phyloP scores from a whole-genome alignment of 257 asterid species.

The Salvia rosmarinus region DNA sequence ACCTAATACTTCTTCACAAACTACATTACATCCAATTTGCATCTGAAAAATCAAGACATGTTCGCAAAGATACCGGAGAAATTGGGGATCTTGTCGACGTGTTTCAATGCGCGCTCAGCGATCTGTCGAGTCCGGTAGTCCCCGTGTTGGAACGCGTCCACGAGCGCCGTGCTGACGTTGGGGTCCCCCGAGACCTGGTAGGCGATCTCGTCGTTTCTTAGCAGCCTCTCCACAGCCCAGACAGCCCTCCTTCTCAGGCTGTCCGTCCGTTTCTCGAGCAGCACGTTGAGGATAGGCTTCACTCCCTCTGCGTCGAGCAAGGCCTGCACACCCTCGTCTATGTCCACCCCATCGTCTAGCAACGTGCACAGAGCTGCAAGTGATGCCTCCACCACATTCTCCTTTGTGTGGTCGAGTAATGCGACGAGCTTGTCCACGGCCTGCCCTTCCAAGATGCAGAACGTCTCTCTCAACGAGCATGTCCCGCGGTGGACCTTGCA shows the following conservation, averaged over 20 bases:
- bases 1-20: conserved; percentile 39
- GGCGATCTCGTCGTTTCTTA: conserved; percentile 71
- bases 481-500: conserved; percentile 75
- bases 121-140: conserved; percentile 84
- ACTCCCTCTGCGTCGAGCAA: conserved; percentile 72
- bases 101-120: conserved; percentile 89
- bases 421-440: conserved; percentile 82
- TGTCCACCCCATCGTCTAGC: conserved; percentile 78
- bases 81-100: conserved; percentile 81
- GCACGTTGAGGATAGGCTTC: conserved; percentile 65
- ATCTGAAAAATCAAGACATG: conserved; percentile 37
- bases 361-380: conserved; percentile 83
- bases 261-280: conserved; percentile 81
- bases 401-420: conserved; percentile 82
- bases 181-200: conserved; percentile 68
- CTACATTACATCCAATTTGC: conserved; percentile 22
- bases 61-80: conserved; percentile 85
- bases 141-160: conserved; percentile 88
- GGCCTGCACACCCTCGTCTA: conserved; percentile 73
- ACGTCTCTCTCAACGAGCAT: conserved; percentile 75
- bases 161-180: conserved; percentile 79
- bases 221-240: conserved; percentile 88
- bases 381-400: conserved; percentile 84
- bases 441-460: conserved; percentile 82
- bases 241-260: conserved; percentile 71